Evolutionary conservation across 2,329 filamentous ascomycete species (phyloP), one percentile per base, ranked within the genome.

Genomic region (Pezicula rhizophila): DNA sequence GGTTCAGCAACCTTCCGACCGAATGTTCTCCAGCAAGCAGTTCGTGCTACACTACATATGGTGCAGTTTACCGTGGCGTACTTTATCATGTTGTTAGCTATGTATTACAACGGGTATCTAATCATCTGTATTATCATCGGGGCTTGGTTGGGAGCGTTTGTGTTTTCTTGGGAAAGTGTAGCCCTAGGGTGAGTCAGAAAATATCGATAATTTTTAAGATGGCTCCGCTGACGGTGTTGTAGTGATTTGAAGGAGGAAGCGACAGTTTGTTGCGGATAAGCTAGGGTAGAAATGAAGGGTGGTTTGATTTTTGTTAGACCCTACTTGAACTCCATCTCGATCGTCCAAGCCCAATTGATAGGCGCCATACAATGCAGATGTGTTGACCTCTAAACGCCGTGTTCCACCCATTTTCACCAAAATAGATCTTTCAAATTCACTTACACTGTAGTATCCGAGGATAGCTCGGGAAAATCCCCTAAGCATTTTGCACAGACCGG

Each of bases 71-170:
- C 80, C 0, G 76, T 89, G 2, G 87, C 85, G 2, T 93, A 92
- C 64, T 81, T 92, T 57, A 67, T 92, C 60, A 92, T 93, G 88
- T 68, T 86, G 69, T 68, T 63, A n/a, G 75, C 75, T 54, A 79
- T 80, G 75, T 80, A 80, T 64, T 82, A 76, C 68, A 81, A 80
- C 57, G 80, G 83, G 8, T 93, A 89, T 66, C 76, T 93, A 54
- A 87, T 93, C 64, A 84, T 92, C 51, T 88, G 82, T 57, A 89
- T 93, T 64, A 79, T 92, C 53, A 77, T 92, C 48, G 89, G 89
- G 1, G 80, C 85, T 0, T 89, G 80, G 55, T 49, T 91, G 5
- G 89, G 88, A 14, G 74, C 78, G 11, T 88, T 90, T 54, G 61
- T 87, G 51, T 92, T 89, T 63, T 78, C 82, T 26, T 91, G 86